Percentiles rank a stretch among this genome's conserved stretches.
These are phyloP conservation scores for Trypanosoma melophagium DNA, from an alignment of 208 protist species.

Conservation along the genomic window DNA sequence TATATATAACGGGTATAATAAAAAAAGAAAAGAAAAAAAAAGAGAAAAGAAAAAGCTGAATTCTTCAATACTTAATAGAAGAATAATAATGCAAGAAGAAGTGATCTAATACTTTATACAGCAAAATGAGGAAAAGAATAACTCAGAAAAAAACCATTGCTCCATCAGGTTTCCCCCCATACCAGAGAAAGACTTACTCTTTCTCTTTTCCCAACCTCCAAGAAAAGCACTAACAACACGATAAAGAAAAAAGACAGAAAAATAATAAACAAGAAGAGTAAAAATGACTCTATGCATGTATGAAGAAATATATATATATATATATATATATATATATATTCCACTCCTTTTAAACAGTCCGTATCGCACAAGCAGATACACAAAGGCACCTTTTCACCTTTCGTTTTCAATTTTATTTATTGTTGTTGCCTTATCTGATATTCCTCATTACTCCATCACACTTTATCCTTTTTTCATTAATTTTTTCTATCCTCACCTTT, in stretches of 20 bases:
- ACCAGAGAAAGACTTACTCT: too few relatives aligned
- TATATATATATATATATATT: neutral
- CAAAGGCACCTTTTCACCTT: too few relatives aligned
- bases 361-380: neutral
- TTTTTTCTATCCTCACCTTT: too few relatives aligned
- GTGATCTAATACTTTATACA: neutral
- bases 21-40: neutral
- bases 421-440: too few relatives aligned
- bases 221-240: neutral
- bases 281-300: too few relatives aligned
- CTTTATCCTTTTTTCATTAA: too few relatives aligned
- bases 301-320: neutral
- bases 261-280: neutral
- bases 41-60: constrained; percentile 1
- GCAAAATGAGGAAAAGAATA: constrained; percentile 3
- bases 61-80: neutral
- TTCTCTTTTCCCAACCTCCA: too few relatives aligned
- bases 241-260: constrained; percentile 18
- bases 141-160: neutral
- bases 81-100: constrained; percentile 7
- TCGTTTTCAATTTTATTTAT: too few relatives aligned
- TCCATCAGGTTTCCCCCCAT: too few relatives aligned
- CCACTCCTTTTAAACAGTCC: neutral
- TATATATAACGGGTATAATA: neutral
- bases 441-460: too few relatives aligned